Conservation (phyloP, 1,139 yeast species). For the Saccharomycopsis phalli region DNA sequence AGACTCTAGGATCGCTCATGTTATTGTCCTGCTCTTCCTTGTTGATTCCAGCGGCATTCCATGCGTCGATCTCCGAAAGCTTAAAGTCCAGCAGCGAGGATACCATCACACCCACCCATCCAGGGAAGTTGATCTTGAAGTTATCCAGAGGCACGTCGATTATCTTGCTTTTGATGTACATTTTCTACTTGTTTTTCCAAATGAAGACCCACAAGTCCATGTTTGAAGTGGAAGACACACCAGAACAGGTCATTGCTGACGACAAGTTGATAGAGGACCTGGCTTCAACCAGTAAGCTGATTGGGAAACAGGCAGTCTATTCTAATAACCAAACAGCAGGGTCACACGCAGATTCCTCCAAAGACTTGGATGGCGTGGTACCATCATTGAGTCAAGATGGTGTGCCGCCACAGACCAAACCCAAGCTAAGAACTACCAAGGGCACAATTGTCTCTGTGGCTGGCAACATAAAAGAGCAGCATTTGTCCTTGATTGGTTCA, state of each 20-base stretch:
- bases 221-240: constrained; percentile 41
- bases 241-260: constrained; percentile 26
- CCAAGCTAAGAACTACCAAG: background rate
- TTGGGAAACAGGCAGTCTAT: background rate
- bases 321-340: background rate
- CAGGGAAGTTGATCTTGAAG: constrained; percentile 50
- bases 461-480: constrained; percentile 5
- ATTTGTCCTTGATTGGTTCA: constrained; percentile 26
- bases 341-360: too few relatives aligned
- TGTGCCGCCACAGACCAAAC: background rate
- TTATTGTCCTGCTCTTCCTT: constrained; percentile 85
- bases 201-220: constrained; percentile 71
- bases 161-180: constrained; percentile 67
- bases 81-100: constrained; percentile 39
- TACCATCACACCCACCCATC: constrained; percentile 31
- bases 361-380: background rate
- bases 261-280: constrained; percentile 3
- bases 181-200: constrained; percentile 77
- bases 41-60: constrained; percentile 92
- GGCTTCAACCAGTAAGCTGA: background rate
- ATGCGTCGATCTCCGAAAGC: constrained; percentile 40
- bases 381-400: background rate
- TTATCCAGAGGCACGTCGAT: constrained; percentile 84
- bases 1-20: constrained; percentile 90
- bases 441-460: constrained; percentile 11